Evolutionary conservation across 2,329 filamentous ascomycete genomes (phyloP), one percentile per base, ranked within the genome.

Genomic region (Neofusicoccum parvum): DNA sequence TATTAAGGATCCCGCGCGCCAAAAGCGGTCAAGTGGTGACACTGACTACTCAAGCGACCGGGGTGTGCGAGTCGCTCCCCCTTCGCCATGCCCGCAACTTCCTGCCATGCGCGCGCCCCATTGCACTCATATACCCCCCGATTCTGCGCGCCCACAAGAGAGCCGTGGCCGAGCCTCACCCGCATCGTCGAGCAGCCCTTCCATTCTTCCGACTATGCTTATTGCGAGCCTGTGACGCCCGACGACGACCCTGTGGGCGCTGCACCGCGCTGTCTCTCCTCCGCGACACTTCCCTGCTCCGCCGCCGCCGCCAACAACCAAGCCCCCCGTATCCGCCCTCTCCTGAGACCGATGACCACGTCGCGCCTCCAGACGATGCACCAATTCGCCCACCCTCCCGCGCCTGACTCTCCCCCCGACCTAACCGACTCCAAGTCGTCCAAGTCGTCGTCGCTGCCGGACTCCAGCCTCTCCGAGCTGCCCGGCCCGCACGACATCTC

Each of bases 391-490:
- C 72, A 80, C 64, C 76, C 74, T 74, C 82, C 79, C 65, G 81
- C 78, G 67, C 88, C 89, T 53, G 87, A 85, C 76, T 92, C 90
- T 69, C 90, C 90, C 66, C 90, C 90, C 67, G 91, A 92, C 72
- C 88, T 96, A 80, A 92, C 90, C 68, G 86, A 85, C 70, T 96
- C 92, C 67, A 96, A 94, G 78, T 95, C 92, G 68, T 96, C 92
- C 69, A 96, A 95, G 79, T 93, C 92, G 34, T 96, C 92, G 5
- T 96, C 92, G 58, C 91, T 94, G 73, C 90, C 90, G 71, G 96
- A 93, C 43, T 89, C 90, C 65, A 88, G 87, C 68, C 90, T 87
- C 72, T 90, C 92, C 72, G 91, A 92, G 70, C 74, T 78, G 53
- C 76, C 78, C 67, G 75, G 76, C 71, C 78, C 80, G 32, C 88